These are phyloP conservation scores for Talaromyces albobiverticillius DNA, from an alignment of 2,329 filamentous ascomycete genomes.

Conservation along the genomic window DNA sequence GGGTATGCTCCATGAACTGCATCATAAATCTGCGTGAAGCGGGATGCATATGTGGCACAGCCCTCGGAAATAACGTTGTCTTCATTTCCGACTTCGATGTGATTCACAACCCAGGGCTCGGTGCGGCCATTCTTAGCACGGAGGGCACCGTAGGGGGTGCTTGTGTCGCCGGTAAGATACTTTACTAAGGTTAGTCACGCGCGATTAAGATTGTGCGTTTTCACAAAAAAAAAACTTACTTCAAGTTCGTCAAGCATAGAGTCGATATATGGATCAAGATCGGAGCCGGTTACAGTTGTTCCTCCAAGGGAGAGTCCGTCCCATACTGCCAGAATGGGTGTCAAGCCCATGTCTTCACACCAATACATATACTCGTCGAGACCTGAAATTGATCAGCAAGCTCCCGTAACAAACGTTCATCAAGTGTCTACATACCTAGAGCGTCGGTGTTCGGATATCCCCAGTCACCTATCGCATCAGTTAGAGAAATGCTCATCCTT, in stretches of 20 bases:
- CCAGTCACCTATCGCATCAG: conserved; percentile 34
- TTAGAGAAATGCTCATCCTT: background rate
- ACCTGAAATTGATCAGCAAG: conserved; percentile 50
- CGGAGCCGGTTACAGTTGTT: conserved; percentile 34
- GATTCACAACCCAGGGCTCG: conserved; percentile 59
- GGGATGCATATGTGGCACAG: conserved; percentile 51
- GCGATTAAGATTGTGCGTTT: conserved; percentile 13
- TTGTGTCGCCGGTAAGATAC: conserved; percentile 20
- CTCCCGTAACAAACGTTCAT: conserved; percentile 46
- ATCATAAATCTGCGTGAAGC: conserved; percentile 59
- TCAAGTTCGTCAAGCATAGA: conserved; percentile 36
- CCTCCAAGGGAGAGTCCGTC: conserved; percentile 44
- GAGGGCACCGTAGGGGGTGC: conserved; percentile 38
- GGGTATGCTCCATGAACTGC: conserved; percentile 58
- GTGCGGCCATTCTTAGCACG: conserved; percentile 61
- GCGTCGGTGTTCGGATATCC: conserved; percentile 42
- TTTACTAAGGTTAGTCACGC: conserved; percentile 20
- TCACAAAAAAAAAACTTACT: too few species aligned
- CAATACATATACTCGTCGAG: conserved; percentile 27
- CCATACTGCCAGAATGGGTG: conserved; percentile 41
- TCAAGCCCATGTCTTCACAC: conserved; percentile 3
- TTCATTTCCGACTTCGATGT: conserved; percentile 67
- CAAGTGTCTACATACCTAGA: conserved; percentile 31
- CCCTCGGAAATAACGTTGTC: conserved; percentile 59
- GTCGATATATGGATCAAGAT: conserved; percentile 30